Percentiles rank a stretch among this genome's conserved stretches.
phyloP scores from a whole-genome alignment of 2,329 filamentous ascomycete species.

The Botryotinia convoluta region DNA sequence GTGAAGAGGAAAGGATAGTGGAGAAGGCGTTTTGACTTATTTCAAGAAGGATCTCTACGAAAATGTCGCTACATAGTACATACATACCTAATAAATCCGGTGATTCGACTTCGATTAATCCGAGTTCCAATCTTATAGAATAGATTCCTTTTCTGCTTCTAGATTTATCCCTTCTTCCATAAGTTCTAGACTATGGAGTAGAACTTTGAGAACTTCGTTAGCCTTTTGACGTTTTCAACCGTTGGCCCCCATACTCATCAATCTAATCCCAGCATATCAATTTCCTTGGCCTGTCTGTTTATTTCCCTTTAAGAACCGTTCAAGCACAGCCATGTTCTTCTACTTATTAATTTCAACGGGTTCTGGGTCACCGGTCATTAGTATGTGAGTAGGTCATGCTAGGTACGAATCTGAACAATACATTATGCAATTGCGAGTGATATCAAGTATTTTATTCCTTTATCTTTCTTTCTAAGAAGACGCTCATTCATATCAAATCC shows the following conservation, averaged over 20 bases:
- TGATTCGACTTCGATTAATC: not conserved
- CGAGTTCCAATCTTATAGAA: not conserved
- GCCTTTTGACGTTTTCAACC: not conserved
- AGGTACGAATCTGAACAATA: not conserved
- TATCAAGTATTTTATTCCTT: not conserved
- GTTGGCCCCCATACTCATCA: not conserved
- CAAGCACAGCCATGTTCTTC: not conserved
- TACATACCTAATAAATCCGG: not conserved
- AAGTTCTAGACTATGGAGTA: slow-evolving; percentile 6
- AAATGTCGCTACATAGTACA: not conserved
- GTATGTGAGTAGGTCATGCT: not conserved
- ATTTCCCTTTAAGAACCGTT: not conserved
- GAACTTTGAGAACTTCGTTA: not conserved
- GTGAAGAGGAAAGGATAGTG: not conserved
- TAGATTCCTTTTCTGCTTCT: not conserved
- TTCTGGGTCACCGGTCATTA: not conserved
- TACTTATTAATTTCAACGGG: not conserved
- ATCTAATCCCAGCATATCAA: slow-evolving; percentile 14
- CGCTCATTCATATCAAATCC: not conserved
- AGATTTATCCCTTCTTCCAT: not conserved
- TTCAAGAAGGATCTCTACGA: not conserved
- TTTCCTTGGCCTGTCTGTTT: slow-evolving; percentile 5
- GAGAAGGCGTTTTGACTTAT: not conserved
- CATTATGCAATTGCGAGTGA: not conserved
- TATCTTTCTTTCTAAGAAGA: not conserved